Evolutionary conservation across 345 rosid genomes (phyloP).

Genomic region (Populus davidiana): DNA sequence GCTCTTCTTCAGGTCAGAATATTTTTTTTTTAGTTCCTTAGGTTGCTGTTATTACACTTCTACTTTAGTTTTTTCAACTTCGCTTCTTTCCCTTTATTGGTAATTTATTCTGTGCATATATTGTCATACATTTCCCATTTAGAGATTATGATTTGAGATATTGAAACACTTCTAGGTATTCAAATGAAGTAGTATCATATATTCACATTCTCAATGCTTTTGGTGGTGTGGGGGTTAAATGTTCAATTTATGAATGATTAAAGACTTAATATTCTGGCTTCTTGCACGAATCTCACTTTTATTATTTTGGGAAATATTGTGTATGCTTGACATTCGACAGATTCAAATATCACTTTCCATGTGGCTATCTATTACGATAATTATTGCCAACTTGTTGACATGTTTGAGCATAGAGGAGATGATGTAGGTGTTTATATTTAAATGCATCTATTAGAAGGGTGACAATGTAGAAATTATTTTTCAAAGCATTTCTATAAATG

Average conservation of each 20-base stretch:
- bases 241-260: neutral
- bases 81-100: neutral
- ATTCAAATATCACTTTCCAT: neutral
- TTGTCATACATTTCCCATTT: neutral
- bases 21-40: neutral
- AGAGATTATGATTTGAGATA: neutral
- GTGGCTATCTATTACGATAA: neutral
- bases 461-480: neutral
- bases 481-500: neutral
- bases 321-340: neutral
- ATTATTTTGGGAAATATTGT: neutral
- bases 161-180: neutral
- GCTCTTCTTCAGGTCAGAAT: conserved; percentile 90
- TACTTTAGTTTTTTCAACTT: conserved; percentile 5
- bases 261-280: neutral
- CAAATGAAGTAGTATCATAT: neutral
- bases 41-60: neutral
- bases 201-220: neutral
- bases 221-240: neutral
- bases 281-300: neutral
- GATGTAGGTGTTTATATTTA: neutral
- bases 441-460: neutral
- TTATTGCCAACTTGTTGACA: neutral
- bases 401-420: neutral
- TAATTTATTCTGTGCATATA: neutral